Evolutionary conservation across 2,329 filamentous ascomycete species (phyloP), one percentile per base, ranked within the genome.

Genomic region (Penicillium expansum): DNA sequence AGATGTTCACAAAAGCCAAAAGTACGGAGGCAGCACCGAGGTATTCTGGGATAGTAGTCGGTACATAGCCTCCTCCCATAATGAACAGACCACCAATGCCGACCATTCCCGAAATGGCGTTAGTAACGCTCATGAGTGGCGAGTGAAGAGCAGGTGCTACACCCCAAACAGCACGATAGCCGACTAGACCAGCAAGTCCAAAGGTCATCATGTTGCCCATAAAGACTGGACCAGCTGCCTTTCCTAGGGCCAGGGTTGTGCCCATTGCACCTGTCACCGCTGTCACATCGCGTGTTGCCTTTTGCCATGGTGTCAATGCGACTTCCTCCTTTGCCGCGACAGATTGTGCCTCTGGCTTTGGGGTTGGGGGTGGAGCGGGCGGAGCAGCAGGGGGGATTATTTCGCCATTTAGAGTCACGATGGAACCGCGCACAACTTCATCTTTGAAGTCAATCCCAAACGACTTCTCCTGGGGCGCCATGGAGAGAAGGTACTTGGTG

Each of bases 61-160:
- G 90, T 0, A 91, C 62, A 68, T 86, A 88, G 24, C 91, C 91
- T 30, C 91, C 91, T 13, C 91, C 92, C 77, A 96, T 88, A 53
- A 96, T 87, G 76, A 95, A 96, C 62, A 96, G 82, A 13, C 92
- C 91, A 55, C 91, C 92, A 59, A 96, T 82, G 56, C 91, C 92
- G 30, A 96, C 92, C 88, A 96, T 91, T 52, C 88, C 91, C 32
- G 90, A 94, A 65, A 96, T 96, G 29, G 92, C 92, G 71, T 96
- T 96, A 8, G 92, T 96, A 35, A 95, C 91, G 64, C 89, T 92
- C 92, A 96, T 96, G 5, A 96, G 78, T 1, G 91, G 92, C 2
- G 90, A 93, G 72, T 96, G 92, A 5, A 96, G 80, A 35, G 91
- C 90, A 8, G 91, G 91, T 0, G 81, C 79, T 13, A 96, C 91